A percentile compares a stretch with the other conserved stretches of the same genome.
phyloP scores from a whole-genome alignment of 208 protist genomes.

The Trypanosoma theileri region DNA sequence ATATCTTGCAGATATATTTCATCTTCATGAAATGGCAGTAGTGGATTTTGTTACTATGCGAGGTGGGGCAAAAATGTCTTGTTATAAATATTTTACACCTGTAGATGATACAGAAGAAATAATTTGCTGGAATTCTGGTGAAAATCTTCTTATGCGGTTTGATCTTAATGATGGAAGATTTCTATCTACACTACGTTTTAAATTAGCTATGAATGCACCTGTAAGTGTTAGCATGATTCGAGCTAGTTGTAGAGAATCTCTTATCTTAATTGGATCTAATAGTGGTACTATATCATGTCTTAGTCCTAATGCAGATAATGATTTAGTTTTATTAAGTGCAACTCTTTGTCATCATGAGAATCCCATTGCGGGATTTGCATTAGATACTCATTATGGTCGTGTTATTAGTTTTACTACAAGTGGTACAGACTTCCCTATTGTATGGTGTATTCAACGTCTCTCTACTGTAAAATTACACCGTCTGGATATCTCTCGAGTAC shows the following conservation, averaged over 20 bases:
- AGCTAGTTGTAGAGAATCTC: conserved; percentile 59
- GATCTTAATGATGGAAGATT: conserved; percentile 37
- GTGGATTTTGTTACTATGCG: conserved; percentile 44
- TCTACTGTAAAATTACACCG: conserved; percentile 41
- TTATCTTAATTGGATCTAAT: conserved; percentile 59
- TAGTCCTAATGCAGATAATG: conserved; percentile 38
- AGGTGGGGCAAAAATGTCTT: conserved; percentile 24
- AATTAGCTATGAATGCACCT: conserved; percentile 39
- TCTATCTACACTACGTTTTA: conserved; percentile 55
- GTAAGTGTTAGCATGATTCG: conserved; percentile 57
- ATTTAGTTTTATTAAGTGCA: conserved; percentile 34
- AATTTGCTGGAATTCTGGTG: conserved; percentile 63
- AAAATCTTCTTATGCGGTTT: conserved; percentile 69
- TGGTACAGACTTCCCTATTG: conserved; percentile 51
- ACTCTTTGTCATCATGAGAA: conserved; percentile 69
- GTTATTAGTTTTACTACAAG: conserved; percentile 66
- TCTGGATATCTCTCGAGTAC: conserved; percentile 32
- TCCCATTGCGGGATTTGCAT: conserved; percentile 55
- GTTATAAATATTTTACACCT: conserved; percentile 42
- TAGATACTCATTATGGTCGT: conserved; percentile 38
- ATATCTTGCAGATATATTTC: conserved; percentile 33
- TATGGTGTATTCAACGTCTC: conserved; percentile 77
- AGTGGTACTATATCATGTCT: conserved; percentile 76
- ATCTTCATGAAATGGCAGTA: conserved; percentile 34
- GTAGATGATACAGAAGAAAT: conserved; percentile 63